These are phyloP conservation scores for Coccomyxa sp. DNA, from an alignment of 139 green algal species.

Conservation along the genomic window DNA sequence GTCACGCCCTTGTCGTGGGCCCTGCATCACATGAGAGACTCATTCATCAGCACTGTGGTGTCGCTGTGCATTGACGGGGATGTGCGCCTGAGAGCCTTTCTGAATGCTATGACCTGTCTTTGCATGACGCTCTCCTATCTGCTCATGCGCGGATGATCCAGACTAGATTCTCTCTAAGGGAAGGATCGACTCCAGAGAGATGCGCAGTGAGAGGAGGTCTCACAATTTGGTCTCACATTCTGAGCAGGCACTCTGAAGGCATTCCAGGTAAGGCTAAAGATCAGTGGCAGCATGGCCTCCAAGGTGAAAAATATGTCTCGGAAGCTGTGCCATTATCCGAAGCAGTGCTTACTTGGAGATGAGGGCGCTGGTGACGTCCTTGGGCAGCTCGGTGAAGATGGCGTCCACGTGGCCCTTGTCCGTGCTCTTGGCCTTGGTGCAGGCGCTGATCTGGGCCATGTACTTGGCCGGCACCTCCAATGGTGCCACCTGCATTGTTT, in stretches of 20 bases:
- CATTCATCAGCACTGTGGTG: slow-evolving; percentile 5
- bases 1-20: slow-evolving; percentile 13
- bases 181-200: neutral
- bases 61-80: no score
- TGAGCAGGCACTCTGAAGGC: no score
- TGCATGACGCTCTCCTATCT: no score
- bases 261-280: no score
- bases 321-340: no score
- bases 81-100: neutral
- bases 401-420: neutral
- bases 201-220: neutral
- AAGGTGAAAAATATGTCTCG: no score
- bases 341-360: neutral
- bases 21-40: slow-evolving; percentile 6
- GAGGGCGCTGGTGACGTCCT: slow-evolving; percentile 2
- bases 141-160: no score
- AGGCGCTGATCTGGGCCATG: slow-evolving; percentile 4
- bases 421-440: neutral
- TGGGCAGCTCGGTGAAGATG: slow-evolving; percentile 6
- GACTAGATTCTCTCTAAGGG: neutral
- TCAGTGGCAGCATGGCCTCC: no score
- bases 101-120: neutral
- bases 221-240: no score
- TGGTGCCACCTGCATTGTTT: neutral
- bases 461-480: neutral